Percentiles rank a stretch among this genome's conserved stretches.
These are phyloP conservation scores for Blastobotrys petasosporus DNA, from an alignment of 1,139 yeast genomes.

Conservation along the genomic window DNA sequence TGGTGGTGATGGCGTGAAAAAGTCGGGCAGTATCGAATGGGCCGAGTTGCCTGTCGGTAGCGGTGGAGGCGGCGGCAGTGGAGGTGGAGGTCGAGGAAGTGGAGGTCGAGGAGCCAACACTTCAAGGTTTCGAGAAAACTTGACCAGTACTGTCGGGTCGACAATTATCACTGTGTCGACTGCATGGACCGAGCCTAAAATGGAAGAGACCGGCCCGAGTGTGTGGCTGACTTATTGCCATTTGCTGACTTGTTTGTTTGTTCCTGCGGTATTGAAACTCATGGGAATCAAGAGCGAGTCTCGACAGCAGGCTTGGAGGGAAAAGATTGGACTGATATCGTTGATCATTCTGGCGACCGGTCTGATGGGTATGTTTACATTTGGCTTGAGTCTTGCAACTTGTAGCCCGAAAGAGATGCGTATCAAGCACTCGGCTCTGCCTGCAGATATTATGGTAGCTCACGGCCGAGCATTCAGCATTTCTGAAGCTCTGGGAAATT, in stretches of 20 bases:
- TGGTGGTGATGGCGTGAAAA: not conserved
- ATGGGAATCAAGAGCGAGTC: constrained; percentile 66
- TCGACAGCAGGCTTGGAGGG: constrained; percentile 89
- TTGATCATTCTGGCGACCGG: constrained; percentile 64
- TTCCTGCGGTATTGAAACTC: constrained; percentile 60
- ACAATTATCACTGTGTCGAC: not conserved
- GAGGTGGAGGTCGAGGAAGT: no score
- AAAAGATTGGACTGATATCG: constrained; percentile 71
- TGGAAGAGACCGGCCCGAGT: constrained; percentile 34
- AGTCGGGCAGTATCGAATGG: not conserved
- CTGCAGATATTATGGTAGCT: constrained; percentile 55
- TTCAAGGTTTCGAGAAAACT: not conserved
- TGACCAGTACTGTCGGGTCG: not conserved
- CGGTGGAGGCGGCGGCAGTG: no score
- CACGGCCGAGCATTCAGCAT: constrained; percentile 75
- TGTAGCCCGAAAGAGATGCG: constrained; percentile 44
- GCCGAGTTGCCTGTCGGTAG: not conserved
- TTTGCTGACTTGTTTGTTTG: constrained; percentile 78
- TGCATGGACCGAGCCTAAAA: not conserved
- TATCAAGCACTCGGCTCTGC: constrained; percentile 50
- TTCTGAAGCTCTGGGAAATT: constrained; percentile 26
- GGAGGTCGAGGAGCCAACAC: not conserved
- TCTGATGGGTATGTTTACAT: constrained; percentile 69
- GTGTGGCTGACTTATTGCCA: constrained; percentile 76
- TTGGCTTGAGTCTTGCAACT: constrained; percentile 77